Evolutionary conservation across 148 eudicot species (phyloP).

Genomic region (Rheum nobile): DNA sequence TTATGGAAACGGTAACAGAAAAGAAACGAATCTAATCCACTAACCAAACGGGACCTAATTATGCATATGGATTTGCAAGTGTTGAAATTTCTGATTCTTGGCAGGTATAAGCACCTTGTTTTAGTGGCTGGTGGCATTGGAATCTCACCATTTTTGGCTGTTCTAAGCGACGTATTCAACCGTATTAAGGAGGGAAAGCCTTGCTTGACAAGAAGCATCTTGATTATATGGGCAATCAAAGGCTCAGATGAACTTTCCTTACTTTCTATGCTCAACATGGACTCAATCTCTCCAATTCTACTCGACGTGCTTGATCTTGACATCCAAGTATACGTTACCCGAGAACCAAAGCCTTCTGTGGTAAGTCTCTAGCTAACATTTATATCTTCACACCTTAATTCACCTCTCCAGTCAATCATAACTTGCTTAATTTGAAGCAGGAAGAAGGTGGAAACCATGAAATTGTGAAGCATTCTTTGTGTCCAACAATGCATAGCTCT

Average conservation of each 20-base stretch:
- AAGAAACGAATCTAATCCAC: no score
- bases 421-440: constrained; percentile 21
- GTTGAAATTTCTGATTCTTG: background rate
- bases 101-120: constrained; percentile 67
- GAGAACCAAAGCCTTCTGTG: constrained; percentile 60
- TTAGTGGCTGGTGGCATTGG: constrained; percentile 90
- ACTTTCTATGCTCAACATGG: constrained; percentile 40
- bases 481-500: background rate
- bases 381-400: background rate
- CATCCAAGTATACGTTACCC: constrained; percentile 75
- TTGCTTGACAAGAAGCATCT: constrained; percentile 51
- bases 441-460: constrained; percentile 48
- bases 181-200: constrained; percentile 47
- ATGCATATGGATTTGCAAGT: background rate
- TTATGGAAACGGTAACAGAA: no score
- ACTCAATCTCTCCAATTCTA: constrained; percentile 44
- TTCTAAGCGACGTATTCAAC: constrained; percentile 65
- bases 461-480: background rate
- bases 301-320: constrained; percentile 52
- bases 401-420: background rate
- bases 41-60: no score
- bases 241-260: constrained; percentile 63
- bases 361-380: constrained; percentile 19
- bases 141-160: constrained; percentile 73
- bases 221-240: constrained; percentile 70